These are phyloP conservation scores for Metschnikowia matae DNA, from an alignment of 805 yeast species.

Conservation along the genomic window DNA sequence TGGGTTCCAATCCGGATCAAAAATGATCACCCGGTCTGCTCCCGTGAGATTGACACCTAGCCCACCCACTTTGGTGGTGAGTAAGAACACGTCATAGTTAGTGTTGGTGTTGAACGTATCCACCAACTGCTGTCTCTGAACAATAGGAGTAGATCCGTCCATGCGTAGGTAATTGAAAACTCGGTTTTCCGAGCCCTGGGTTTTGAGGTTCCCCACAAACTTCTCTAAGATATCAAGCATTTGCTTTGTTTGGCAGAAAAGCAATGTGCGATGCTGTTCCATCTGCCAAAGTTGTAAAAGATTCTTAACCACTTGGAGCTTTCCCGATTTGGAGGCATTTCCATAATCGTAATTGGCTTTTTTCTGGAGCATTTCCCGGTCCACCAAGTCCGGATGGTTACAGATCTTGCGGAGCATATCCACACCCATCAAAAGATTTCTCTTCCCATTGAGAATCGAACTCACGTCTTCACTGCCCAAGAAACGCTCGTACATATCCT, in stretches of 20 bases:
- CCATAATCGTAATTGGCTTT: slow-evolving; percentile 45
- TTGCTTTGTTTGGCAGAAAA: slow-evolving; percentile 92
- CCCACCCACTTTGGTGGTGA: slow-evolving; percentile 96
- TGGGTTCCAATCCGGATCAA: slow-evolving; percentile 98
- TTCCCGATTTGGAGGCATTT: slow-evolving; percentile 68
- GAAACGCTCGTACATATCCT: slow-evolving; percentile 68
- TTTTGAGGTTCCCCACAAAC: slow-evolving; percentile 44
- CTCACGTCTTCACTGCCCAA: slow-evolving; percentile 70
- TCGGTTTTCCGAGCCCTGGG: neutral
- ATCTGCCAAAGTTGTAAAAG: slow-evolving; percentile 69
- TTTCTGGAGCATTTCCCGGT: slow-evolving; percentile 35
- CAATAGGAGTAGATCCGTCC: slow-evolving; percentile 92
- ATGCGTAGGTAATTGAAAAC: slow-evolving; percentile 64
- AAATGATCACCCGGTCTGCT: slow-evolving; percentile 89
- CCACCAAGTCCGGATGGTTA: slow-evolving; percentile 88
- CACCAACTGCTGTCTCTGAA: slow-evolving; percentile 70
- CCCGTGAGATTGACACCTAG: slow-evolving; percentile 92
- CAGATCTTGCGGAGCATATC: slow-evolving; percentile 89
- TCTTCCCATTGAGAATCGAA: slow-evolving; percentile 67
- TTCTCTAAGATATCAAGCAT: slow-evolving; percentile 85
- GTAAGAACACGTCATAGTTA: slow-evolving; percentile 58
- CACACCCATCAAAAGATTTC: slow-evolving; percentile 85
- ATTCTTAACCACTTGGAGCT: slow-evolving; percentile 82
- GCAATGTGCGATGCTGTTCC: slow-evolving; percentile 72
- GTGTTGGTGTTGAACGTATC: slow-evolving; percentile 70